phyloP scores from a whole-genome alignment of 2,329 filamentous ascomycete genomes.

The Sporothrix pseudoabietina region DNA sequence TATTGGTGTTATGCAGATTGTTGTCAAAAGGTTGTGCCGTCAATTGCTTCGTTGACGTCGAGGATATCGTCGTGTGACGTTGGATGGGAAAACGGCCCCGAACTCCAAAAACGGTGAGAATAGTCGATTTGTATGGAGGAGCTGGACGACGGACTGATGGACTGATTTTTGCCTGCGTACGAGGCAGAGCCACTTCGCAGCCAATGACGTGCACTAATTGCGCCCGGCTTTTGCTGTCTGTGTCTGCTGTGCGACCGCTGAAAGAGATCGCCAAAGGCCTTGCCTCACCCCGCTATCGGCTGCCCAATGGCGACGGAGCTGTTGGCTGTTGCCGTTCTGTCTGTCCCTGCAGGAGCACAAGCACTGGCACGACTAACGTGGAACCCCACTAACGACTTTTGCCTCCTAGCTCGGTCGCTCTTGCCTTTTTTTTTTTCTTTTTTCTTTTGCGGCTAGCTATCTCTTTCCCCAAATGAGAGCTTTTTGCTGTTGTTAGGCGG shows the following conservation, averaged over 20 bases:
- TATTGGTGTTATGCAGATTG: background rate
- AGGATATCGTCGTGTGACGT: background rate
- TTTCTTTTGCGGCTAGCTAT: background rate
- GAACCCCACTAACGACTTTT: constrained; percentile 19
- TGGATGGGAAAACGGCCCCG: background rate
- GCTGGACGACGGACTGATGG: background rate
- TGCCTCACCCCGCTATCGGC: constrained; percentile 26
- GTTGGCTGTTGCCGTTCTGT: background rate
- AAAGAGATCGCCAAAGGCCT: background rate
- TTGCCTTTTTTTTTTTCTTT: constrained; percentile 4
- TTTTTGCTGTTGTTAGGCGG: background rate
- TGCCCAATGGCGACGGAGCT: constrained; percentile 18
- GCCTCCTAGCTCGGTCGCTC: background rate
- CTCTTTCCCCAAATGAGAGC: constrained; percentile 3
- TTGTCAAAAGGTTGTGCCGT: background rate
- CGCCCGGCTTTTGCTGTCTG: background rate
- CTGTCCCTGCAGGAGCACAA: background rate
- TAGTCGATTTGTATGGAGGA: background rate
- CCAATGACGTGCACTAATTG: constrained; percentile 23
- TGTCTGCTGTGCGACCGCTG: constrained; percentile 7
- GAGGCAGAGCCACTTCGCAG: background rate
- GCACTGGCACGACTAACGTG: background rate
- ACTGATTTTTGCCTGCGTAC: constrained; percentile 11
- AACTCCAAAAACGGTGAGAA: constrained; percentile 5
- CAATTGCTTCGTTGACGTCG: background rate